Evolutionary conservation across 2,329 filamentous ascomycete species (phyloP).

Genomic region (Pseudocercospora cruenta): DNA sequence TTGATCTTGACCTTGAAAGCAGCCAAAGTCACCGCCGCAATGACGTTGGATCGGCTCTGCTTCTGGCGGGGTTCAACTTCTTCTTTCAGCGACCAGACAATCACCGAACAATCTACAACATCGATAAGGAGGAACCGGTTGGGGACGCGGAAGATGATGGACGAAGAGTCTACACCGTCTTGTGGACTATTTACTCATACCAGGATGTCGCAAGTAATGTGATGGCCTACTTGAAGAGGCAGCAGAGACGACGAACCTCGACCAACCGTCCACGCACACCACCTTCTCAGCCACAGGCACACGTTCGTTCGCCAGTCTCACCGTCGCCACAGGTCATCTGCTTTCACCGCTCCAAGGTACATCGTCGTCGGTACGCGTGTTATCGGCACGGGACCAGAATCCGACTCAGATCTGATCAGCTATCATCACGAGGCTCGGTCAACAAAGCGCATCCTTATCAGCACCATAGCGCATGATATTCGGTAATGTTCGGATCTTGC

Average conservation of each 20-base stretch:
- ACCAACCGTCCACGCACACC: slow-evolving; percentile 4
- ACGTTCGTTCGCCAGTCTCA: not conserved
- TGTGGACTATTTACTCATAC: not conserved
- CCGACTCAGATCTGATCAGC: not conserved
- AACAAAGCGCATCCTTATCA: not conserved
- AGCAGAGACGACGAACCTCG: not conserved
- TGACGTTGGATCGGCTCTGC: not conserved
- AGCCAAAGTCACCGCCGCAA: not conserved
- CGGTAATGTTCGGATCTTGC: too few species aligned
- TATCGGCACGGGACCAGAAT: not conserved
- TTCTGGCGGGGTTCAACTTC: not conserved
- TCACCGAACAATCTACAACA: not conserved
- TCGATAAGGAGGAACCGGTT: not conserved
- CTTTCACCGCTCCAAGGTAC: not conserved
- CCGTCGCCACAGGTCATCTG: not conserved
- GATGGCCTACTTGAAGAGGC: not conserved
- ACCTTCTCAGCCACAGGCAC: not conserved
- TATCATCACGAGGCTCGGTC: not conserved
- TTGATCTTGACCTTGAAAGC: not conserved
- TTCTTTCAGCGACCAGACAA: not conserved
- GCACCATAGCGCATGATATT: too few species aligned
- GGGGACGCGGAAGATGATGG: not conserved
- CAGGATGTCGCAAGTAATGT: not conserved
- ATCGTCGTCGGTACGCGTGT: not conserved
- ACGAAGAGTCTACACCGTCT: not conserved